Base-by-base conservation (phyloP, 1,139 yeast genomes). In the Insectozyma bohioensis region DNA sequence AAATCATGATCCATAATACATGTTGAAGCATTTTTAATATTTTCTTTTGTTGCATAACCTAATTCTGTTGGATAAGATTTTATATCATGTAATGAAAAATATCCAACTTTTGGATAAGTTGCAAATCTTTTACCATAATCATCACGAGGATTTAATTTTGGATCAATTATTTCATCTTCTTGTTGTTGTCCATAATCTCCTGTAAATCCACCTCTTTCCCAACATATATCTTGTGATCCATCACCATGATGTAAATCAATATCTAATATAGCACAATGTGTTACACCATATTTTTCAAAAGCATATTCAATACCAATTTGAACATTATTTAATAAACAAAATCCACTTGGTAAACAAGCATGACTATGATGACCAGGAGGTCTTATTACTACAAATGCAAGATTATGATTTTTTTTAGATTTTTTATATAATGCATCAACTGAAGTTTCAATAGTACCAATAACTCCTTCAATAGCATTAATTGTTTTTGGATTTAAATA, bases 311-410 rank as follows among this genome's bases (percentile, higher is more conserved):
- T 78, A 4, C 85, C 90, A 33, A 86, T 77, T 43, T 85, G 95
- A 0, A 82, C 95, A 49, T 86, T 86, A 58, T 86, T 86, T 37
- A 86, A 65, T 31, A 86, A 60, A 56, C 95, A 86, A 52, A 86
- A 86, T n/a, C 95, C 95, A 23, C 90, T 80, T 0, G 95, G 95
- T 12, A 78, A 71, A 40, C 84, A 78, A 0, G 88, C 84, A 48
- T 85, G 95, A n/a, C 88, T 82, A 54, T 86, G 95, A 52, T 86
- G 95, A 1, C 95, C 95, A 0, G 95, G 95, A 2, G 95, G 95
- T 35, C 95, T 66, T 28, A 85, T 74, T 3, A 80, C 77, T 0
- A 81, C 80, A 58, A 85, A 85, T 2, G 82, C 82, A 36, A 82
- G 67, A 42, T 69, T 72, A 40, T 77, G 75, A 24, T 63, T 61